Evolutionary conservation across 2,329 filamentous ascomycete species (phyloP), one percentile per base, ranked within the genome.

Genomic region (Stagonosporopsis chrysanthemi): DNA sequence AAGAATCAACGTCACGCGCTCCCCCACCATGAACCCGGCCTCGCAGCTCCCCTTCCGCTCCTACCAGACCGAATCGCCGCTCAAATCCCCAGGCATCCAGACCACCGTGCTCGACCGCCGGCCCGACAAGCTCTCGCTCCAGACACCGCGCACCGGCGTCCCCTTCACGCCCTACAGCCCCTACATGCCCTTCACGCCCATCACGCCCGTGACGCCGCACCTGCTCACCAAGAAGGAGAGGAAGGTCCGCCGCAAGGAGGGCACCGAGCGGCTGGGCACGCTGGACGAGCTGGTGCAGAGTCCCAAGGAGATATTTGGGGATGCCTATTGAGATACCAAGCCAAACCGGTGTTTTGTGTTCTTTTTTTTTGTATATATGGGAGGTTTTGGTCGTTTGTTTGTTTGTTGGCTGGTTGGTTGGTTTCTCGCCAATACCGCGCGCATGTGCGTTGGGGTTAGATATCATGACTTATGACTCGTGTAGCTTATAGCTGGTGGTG

Each of bases 171-270:
- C 90, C 1, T 93, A 93, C 75, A 87, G 85, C 52, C 89, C 90
- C 0, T 94, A 93, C 66, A 90, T 93, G 79, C 90, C 90, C 0
- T 90, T 88, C 71, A 90, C 88, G 6, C 89, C 90, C 1, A 81
- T 90, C 44, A 83, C 92, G 47, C 90, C 90, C 1, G 85, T 93
- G 45, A 92, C 90, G 28, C 90, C 90, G n/a, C 86, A 85, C 19
- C 77, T 94, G 43, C 86, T 91, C 15, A 91, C 87, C 23, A 86
- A 83, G 74, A 84, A 86, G 60, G 90, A 93, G 70, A 91, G 88
- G 82, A 81, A 84, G 72, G 87, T 86, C 82, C 86, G 81, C 80
- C 86, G 83, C 71, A 76, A 87, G 71, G 82, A 87, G 64, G 85
- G 85, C 56, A 86, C 86, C 78, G 87, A 85, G 47, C 85, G 86